phyloP scores from a whole-genome alignment of 805 yeast genomes.

The Wickerhamiella nectarea region DNA sequence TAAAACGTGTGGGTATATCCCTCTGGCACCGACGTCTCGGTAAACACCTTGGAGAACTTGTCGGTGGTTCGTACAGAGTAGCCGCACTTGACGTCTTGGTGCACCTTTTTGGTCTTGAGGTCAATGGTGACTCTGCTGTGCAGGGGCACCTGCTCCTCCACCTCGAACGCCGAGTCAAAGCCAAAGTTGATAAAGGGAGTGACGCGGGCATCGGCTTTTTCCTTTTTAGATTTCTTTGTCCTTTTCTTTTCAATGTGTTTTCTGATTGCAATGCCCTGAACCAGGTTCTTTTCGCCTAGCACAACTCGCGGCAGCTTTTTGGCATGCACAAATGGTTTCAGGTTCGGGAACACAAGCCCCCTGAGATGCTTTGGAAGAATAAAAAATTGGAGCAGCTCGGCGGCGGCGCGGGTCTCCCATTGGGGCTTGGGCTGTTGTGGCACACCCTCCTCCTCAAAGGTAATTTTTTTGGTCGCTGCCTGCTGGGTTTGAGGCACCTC shows the following conservation, averaged over 20 bases:
- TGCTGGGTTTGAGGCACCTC: constrained; percentile 31
- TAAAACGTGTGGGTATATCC: constrained; percentile 62
- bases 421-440: constrained; percentile 14
- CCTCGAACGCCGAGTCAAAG: constrained; percentile 40
- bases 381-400: constrained; percentile 61
- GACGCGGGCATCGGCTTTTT: constrained; percentile 36
- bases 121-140: constrained; percentile 77
- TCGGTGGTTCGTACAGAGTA: constrained; percentile 59
- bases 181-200: constrained; percentile 77
- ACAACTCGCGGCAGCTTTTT: constrained; percentile 51
- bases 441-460: constrained; percentile 17
- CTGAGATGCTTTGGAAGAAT: constrained; percentile 75
- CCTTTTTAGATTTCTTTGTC: constrained; percentile 35
- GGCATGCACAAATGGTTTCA: constrained; percentile 41
- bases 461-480: constrained; percentile 23
- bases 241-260: constrained; percentile 30
- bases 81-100: constrained; percentile 46
- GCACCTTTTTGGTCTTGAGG: constrained; percentile 43
- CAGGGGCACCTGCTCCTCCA: constrained; percentile 49
- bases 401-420: constrained; percentile 24
- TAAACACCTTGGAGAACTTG: constrained; percentile 49
- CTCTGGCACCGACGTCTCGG: constrained; percentile 47
- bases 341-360: constrained; percentile 44
- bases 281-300: constrained; percentile 33
- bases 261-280: constrained; percentile 50